Evolutionary conservation across 768 basidiomycete species (phyloP).

Genomic region (Lentinula detonsa): DNA sequence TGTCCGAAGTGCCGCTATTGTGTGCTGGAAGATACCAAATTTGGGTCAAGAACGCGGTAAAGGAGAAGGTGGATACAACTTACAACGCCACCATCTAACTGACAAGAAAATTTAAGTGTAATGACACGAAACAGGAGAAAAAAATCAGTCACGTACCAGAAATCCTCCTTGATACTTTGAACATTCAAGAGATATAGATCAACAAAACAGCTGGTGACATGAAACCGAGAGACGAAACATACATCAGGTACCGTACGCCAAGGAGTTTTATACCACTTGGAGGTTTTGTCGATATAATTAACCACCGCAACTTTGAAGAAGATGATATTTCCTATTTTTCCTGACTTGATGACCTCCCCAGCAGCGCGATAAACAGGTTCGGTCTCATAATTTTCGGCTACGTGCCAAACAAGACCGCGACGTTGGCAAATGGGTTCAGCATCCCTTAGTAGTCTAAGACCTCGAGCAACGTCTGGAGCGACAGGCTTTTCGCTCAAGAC

Average conservation of each 20-base stretch:
- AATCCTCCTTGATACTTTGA: conserved; percentile 75
- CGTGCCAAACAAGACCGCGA: conserved; percentile 70
- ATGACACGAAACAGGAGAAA: neutral
- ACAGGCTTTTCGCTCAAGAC: conserved; percentile 89
- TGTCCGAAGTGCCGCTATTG: conserved; percentile 54
- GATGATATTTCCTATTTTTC: conserved; percentile 66
- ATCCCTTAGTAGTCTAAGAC: conserved; percentile 59
- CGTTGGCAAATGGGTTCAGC: conserved; percentile 50
- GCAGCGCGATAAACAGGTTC: conserved; percentile 53
- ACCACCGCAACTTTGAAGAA: conserved; percentile 57
- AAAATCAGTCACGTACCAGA: conserved; percentile 42
- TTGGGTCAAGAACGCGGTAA: neutral
- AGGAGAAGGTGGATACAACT: conserved; percentile 18
- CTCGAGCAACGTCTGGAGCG: conserved; percentile 60
- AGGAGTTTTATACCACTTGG: conserved; percentile 75
- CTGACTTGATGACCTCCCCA: conserved; percentile 41
- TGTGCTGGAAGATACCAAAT: conserved; percentile 40
- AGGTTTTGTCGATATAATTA: conserved; percentile 50
- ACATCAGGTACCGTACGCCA: conserved; percentile 84
- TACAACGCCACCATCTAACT: conserved; percentile 80
- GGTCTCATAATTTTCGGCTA: conserved; percentile 74
- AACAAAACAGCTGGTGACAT: neutral
- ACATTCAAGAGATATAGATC: neutral
- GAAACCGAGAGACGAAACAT: conserved; percentile 15
- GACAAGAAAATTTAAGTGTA: conserved; percentile 5